These are phyloP conservation scores for Petrea volubilis DNA, from an alignment of 257 asterid genomes.

Conservation along the genomic window DNA sequence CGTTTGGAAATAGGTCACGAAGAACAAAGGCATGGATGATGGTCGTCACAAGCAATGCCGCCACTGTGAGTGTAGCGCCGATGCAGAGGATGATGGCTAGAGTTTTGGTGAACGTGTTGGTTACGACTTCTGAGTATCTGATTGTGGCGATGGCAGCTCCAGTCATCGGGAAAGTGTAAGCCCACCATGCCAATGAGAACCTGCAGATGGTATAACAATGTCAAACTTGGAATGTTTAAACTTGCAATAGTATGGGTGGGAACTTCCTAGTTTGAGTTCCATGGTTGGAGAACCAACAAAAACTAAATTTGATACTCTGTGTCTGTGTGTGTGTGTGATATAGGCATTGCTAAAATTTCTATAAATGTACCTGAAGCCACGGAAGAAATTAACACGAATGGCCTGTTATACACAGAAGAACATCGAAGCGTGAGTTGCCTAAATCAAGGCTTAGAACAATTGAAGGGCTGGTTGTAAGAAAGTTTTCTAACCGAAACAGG, in stretches of 20 bases:
- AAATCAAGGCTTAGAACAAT: not conserved
- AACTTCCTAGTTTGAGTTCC: no score
- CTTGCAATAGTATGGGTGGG: no score
- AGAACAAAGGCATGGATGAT: constrained; percentile 58
- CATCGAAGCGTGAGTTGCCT: not conserved
- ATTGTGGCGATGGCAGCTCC: constrained; percentile 69
- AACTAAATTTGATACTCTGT: no score
- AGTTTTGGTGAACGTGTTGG: constrained; percentile 35
- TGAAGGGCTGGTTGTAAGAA: not conserved
- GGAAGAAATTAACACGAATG: constrained; percentile 56
- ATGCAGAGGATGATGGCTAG: constrained; percentile 42
- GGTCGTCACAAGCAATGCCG: constrained; percentile 49
- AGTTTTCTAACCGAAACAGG: no score
- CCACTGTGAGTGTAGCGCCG: constrained; percentile 50
- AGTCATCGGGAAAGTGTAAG: constrained; percentile 75
- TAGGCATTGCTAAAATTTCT: not conserved
- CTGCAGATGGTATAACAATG: constrained; percentile 15
- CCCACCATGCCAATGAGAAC: constrained; percentile 78
- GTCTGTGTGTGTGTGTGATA: not conserved
- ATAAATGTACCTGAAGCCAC: constrained; percentile 48
- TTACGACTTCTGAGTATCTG: constrained; percentile 46
- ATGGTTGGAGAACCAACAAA: no score
- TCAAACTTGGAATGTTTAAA: no score
- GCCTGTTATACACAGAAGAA: constrained; percentile 32
- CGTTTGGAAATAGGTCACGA: constrained; percentile 67